Evolutionary conservation across 805 yeast genomes (phyloP).

Genomic region (Candida taoyuanica): DNA sequence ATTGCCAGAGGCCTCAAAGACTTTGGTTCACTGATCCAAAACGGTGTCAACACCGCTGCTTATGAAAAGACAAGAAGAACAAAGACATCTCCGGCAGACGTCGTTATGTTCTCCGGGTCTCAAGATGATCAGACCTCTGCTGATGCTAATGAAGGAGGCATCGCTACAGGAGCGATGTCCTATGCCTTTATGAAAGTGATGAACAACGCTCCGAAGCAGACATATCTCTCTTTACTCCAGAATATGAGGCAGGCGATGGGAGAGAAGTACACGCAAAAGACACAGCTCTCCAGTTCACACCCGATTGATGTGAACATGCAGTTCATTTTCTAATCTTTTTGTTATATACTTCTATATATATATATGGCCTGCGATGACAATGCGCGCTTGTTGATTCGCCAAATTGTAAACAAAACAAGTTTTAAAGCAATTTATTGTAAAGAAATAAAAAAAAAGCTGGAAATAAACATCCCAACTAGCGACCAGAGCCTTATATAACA

Average conservation of each 20-base stretch:
- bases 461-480: too few species aligned
- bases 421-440: too few species aligned
- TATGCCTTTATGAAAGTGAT: conserved; percentile 69
- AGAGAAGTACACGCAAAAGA: conserved; percentile 72
- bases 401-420: too few species aligned
- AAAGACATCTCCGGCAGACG: conserved; percentile 74
- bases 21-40: conserved; percentile 36
- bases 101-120: conserved; percentile 72
- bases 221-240: conserved; percentile 64
- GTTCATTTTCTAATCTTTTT: conserved; percentile 35
- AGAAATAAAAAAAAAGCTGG: too few species aligned
- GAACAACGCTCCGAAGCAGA: conserved; percentile 55
- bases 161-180: conserved; percentile 80
- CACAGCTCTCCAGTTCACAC: conserved; percentile 76
- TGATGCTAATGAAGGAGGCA: conserved; percentile 69
- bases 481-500: too few species aligned
- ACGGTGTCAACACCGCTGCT: conserved; percentile 34
- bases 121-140: conserved; percentile 83
- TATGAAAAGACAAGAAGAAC: conserved; percentile 42
- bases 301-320: conserved; percentile 63
- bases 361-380: too few species aligned
- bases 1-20: conserved; percentile 41
- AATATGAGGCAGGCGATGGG: conserved; percentile 61
- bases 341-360: too few species aligned
- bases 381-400: not conserved